A percentile compares a stretch with the other conserved stretches of the same genome.
phyloP scores from a whole-genome alignment of 805 yeast genomes.

The Starmerella vaccinii region DNA sequence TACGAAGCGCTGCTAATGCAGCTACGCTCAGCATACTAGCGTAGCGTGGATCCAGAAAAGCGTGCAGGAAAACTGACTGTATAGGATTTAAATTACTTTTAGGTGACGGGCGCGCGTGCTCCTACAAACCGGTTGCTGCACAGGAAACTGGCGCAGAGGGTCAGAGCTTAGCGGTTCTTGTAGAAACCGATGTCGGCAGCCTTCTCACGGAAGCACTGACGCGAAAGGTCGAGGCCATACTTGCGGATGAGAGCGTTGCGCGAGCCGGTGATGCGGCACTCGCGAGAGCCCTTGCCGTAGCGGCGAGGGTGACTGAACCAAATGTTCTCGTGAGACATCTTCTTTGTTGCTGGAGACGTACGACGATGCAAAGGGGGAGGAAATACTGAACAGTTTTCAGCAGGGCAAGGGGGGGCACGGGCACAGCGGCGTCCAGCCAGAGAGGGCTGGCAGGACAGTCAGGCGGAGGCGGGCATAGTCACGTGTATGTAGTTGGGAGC shows the following conservation, averaged over 20 bases:
- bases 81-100: neutral
- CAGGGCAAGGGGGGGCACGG: conserved; percentile 12
- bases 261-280: conserved; percentile 98
- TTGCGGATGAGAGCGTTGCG: conserved; percentile 99
- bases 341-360: conserved; percentile 17
- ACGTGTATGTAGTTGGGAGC: neutral
- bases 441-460: no score
- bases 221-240: conserved; percentile 98
- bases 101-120: neutral
- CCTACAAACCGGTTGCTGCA: neutral
- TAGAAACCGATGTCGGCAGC: conserved; percentile 98
- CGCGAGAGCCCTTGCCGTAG: conserved; percentile 99
- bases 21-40: no score
- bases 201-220: conserved; percentile 99
- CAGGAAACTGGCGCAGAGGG: conserved; percentile 1
- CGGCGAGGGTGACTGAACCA: conserved; percentile 99
- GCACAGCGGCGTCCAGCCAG: neutral
- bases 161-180: conserved; percentile 77
- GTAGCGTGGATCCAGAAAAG: no score
- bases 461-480: no score
- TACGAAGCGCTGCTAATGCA: no score
- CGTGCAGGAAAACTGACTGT: neutral
- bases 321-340: conserved; percentile 28
- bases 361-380: neutral
- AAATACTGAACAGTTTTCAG: conserved; percentile 13